Percentiles rank a stretch among this genome's conserved stretches.
These are phyloP conservation scores for Talaromyces amestolkiae DNA, from an alignment of 2,329 filamentous ascomycete species.

Conservation along the genomic window DNA sequence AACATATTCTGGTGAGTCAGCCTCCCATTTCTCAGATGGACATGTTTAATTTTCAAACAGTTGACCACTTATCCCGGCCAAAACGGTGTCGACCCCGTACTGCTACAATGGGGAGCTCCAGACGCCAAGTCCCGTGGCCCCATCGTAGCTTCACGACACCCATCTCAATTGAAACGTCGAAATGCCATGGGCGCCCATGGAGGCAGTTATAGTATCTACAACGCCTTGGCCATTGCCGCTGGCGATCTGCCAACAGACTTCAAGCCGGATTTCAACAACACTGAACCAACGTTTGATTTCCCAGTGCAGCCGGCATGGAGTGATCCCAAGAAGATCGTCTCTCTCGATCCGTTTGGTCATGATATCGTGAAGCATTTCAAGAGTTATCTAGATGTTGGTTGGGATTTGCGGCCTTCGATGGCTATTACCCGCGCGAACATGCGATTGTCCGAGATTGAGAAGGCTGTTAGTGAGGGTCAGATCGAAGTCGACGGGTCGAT, in stretches of 20 bases:
- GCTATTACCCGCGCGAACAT: conserved; percentile 91
- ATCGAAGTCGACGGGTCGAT: conserved; percentile 82
- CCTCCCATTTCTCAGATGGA: not conserved
- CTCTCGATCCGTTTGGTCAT: conserved; percentile 94
- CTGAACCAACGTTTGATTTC: conserved; percentile 85
- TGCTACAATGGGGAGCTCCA: conserved; percentile 79
- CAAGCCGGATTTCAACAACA: conserved; percentile 75
- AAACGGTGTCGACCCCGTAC: conserved; percentile 87
- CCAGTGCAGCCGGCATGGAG: conserved; percentile 88
- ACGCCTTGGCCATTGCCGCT: conserved; percentile 86
- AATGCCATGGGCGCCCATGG: conserved; percentile 69
- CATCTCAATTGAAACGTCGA: conserved; percentile 33
- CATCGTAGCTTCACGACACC: conserved; percentile 67
- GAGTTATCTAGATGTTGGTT: conserved; percentile 66
- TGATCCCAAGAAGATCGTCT: conserved; percentile 89
- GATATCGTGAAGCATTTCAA: conserved; percentile 77
- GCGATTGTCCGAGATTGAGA: conserved; percentile 92
- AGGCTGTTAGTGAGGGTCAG: conserved; percentile 76
- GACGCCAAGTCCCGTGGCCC: conserved; percentile 76
- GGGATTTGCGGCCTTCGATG: conserved; percentile 83
- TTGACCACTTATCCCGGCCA: conserved; percentile 88
- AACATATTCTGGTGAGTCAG: conserved; percentile 20
- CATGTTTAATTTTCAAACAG: conserved; percentile 20
- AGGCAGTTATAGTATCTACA: conserved; percentile 94
- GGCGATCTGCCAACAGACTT: conserved; percentile 84